Evolutionary conservation across 164 flowering plant species (phyloP), one percentile per base, ranked within the genome.

Genomic region (Protea cynaroides): DNA sequence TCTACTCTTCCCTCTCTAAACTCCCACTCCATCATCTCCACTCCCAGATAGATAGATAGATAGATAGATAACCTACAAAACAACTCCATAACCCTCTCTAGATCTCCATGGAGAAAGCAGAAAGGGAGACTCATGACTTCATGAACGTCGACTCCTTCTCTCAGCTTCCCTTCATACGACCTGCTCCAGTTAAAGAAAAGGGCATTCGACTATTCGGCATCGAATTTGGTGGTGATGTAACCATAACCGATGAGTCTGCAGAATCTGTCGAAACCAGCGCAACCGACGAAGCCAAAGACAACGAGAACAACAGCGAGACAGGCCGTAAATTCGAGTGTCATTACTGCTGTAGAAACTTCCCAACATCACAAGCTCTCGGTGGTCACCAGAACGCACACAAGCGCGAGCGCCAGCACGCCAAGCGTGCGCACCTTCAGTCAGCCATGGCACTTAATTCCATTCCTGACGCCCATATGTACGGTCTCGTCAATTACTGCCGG

Each of bases 331-430:
- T 93, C 62, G 97, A 88, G 69, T 93, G 98, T 62, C 98, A 90
- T 56, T 93, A 90, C 59, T 93, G 98, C 59, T 88, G 86, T 60
- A 58, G 98, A 52, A 93, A 81, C 74, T 90, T 93, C 78, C 97
- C 97, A 0, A 93, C 97, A 1, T 90, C 98, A 0, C 98, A 93
- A 69, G 98, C 97, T 19, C 65, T 93, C 22, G 98, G 97, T 6
- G 97, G 98, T 44, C 98, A 93, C 73, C 98, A 93, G 61, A 93
- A 93, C 78, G 98, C 98, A 0, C 98, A 93, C 75, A 90, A 88
- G 72, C 73, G 96, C 25, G 97, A 93, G 69, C 80, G 97, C 12
- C 98, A 90, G 63, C 88, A 87, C 65, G 97, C 92, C 2, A 90
- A 90, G 53, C 83, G 96, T 1, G 90, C 83, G 10, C 91, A 85